phyloP scores from a whole-genome alignment of 352 stramenopile species.

The Thalassiosira gravida region DNA sequence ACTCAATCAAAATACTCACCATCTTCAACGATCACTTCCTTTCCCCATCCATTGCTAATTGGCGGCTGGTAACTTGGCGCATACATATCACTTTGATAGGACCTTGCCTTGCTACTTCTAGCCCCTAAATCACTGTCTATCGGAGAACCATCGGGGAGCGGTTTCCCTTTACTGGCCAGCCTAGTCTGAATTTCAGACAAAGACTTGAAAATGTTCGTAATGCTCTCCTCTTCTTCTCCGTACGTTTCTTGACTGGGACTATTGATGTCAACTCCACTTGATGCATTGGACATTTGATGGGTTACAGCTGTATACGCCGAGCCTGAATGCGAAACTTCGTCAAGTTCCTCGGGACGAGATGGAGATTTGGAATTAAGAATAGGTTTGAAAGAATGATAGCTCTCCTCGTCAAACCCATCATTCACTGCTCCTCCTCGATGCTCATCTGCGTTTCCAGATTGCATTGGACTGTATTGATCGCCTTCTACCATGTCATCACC shows the following conservation, averaged over 20 bases:
- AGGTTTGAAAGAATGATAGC: slow-evolving; percentile 32
- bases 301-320: slow-evolving; percentile 33
- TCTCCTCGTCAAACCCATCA: slow-evolving; percentile 22
- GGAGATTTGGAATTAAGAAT: background rate
- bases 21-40: slow-evolving; percentile 54
- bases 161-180: slow-evolving; percentile 54
- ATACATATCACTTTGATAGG: slow-evolving; percentile 6
- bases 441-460: background rate
- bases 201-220: slow-evolving; percentile 58
- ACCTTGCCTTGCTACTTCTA: slow-evolving; percentile 11
- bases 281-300: slow-evolving; percentile 46
- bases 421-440: background rate
- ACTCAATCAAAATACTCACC: no score
- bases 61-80: slow-evolving; percentile 2
- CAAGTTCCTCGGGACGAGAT: slow-evolving; percentile 23
- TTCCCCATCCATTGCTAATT: slow-evolving; percentile 18
- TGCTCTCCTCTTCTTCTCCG: slow-evolving; percentile 55
- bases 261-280: background rate
- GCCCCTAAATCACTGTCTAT: slow-evolving; percentile 7
- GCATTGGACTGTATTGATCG: slow-evolving; percentile 3
- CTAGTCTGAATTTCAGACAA: slow-evolving; percentile 60
- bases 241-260: slow-evolving; percentile 14
- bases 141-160: slow-evolving; percentile 3
- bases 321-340: slow-evolving; percentile 32
- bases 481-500: slow-evolving; percentile 4